Evolutionary conservation across 805 yeast genomes (phyloP).

Genomic region (Zygoascus biomembranicola): DNA sequence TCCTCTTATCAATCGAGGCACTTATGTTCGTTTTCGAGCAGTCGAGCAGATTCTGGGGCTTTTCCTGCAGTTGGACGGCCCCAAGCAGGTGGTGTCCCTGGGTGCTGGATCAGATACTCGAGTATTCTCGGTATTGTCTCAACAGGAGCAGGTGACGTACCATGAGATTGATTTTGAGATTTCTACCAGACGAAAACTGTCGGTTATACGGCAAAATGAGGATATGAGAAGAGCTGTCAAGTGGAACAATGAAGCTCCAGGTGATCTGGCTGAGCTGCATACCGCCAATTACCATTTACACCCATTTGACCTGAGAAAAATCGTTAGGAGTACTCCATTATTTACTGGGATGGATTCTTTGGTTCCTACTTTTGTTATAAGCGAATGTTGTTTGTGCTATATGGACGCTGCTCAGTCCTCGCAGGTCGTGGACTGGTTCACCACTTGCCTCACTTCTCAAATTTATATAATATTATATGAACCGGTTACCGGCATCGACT

Average conservation of each 20-base stretch:
- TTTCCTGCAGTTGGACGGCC: constrained; percentile 18
- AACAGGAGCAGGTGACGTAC: constrained; percentile 31
- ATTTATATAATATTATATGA: constrained; percentile 48
- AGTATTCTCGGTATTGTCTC: constrained; percentile 40
- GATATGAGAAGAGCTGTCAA: constrained; percentile 27
- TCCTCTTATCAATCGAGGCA: constrained; percentile 57
- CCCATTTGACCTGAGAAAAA: constrained; percentile 46
- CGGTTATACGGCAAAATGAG: constrained; percentile 34
- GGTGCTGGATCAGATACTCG: constrained; percentile 81
- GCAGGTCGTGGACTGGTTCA: constrained; percentile 38
- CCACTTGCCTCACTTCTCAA: constrained; percentile 19
- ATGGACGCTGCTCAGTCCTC: constrained; percentile 43
- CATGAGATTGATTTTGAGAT: constrained; percentile 60
- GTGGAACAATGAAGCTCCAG: not conserved
- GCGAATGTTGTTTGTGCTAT: constrained; percentile 76
- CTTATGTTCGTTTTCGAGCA: constrained; percentile 42
- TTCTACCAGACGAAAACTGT: constrained; percentile 43
- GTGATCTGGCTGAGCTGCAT: constrained; percentile 13
- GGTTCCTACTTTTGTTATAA: constrained; percentile 52
- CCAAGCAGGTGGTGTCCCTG: constrained; percentile 48
- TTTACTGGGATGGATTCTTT: constrained; percentile 25
- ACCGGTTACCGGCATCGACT: constrained; percentile 54
- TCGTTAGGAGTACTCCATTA: constrained; percentile 17
- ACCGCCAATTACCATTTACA: constrained; percentile 40
- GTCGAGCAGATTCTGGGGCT: constrained; percentile 37